Percentiles rank a stretch among this genome's conserved stretches.
These are phyloP conservation scores for Capsicum chinense DNA, from an alignment of 257 asterid species.

Conservation along the genomic window DNA sequence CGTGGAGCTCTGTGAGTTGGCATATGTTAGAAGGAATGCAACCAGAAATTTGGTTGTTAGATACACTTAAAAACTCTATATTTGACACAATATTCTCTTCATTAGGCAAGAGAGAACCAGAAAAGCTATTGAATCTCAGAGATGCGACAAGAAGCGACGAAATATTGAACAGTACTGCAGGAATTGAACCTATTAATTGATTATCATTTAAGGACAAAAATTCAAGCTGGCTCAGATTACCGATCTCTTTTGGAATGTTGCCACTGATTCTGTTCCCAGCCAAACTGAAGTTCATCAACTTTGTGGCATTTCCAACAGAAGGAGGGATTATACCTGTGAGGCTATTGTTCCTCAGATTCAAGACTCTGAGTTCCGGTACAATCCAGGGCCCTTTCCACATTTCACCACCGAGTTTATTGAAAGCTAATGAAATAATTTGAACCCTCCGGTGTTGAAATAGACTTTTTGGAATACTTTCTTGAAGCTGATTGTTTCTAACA, in stretches of 20 bases:
- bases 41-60: slow-evolving; percentile 32
- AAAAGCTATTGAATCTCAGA: too few relatives aligned
- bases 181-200: slow-evolving; percentile 43
- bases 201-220: neutral
- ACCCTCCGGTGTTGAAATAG: slow-evolving; percentile 28
- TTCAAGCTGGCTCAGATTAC: slow-evolving; percentile 5
- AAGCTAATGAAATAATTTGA: slow-evolving; percentile 16
- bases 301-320: neutral
- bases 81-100: too few relatives aligned
- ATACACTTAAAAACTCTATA: too few relatives aligned
- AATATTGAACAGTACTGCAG: slow-evolving; percentile 35
- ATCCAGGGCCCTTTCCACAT: slow-evolving; percentile 23
- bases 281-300: slow-evolving; percentile 5
- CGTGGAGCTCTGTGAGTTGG: slow-evolving; percentile 31
- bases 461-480: slow-evolving; percentile 25
- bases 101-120: too few relatives aligned
- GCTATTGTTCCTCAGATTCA: slow-evolving; percentile 28
- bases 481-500: slow-evolving; percentile 21
- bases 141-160: slow-evolving; percentile 11
- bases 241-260: slow-evolving; percentile 29
- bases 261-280: slow-evolving; percentile 2
- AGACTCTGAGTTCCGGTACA: slow-evolving; percentile 25
- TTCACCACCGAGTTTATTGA: slow-evolving; percentile 29
- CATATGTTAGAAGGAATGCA: slow-evolving; percentile 39
- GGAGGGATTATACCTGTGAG: slow-evolving; percentile 26